Base-by-base conservation (phyloP, 148 eudicot species). In the Talinum fruticosum region DNA sequence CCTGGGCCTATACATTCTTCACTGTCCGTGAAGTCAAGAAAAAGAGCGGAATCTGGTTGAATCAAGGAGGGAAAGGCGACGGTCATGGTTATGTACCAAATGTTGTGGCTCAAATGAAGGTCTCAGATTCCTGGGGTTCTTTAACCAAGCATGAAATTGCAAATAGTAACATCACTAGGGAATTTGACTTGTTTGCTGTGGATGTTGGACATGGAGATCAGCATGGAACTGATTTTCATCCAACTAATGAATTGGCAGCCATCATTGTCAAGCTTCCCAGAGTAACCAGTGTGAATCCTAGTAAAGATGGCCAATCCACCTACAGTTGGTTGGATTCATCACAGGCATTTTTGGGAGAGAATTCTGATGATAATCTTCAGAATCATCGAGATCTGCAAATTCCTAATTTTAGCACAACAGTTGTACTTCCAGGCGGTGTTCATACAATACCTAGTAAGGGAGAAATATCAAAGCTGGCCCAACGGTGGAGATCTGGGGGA, bases 401-500 rank as follows among this genome's bases (percentile, higher is more conserved):
- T 44, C 32, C 32, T 35, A 78, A 62, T 30, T 79, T 83, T 61
- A 84, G 72, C 79, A 74, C 86, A 26, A 90, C 93, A n/a, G 91
- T 87, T 8, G 82, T 94, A 51, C 92, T 94, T 68, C 97, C 98
- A 15, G 92, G 91, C 80, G 98, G 92, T 51, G 82, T 81, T 74
- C 98, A 94, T 89, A 90, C 92, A 30, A 75, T 86, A 37, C 90
- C 97, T 35, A 86, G 91, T 84, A 89, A 86, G 76, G 96, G 96
- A 64, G 89, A 87, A 79, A 87, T 90, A 79, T 94, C 98, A 54
- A 75, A 96, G 34, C 72, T 94, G 71, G 85, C 91, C 29, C 83
- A 89, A 49, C 82, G 98, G 84, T 94, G 98, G 98, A 87, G 74
- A 75, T 90, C 91, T 5, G 89, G 96, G 68, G 98, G 98, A 38